Percentiles rank a stretch among this genome's conserved stretches.
phyloP scores from a whole-genome alignment of 2,329 filamentous ascomycete species.

The Aspergillus ibericus region DNA sequence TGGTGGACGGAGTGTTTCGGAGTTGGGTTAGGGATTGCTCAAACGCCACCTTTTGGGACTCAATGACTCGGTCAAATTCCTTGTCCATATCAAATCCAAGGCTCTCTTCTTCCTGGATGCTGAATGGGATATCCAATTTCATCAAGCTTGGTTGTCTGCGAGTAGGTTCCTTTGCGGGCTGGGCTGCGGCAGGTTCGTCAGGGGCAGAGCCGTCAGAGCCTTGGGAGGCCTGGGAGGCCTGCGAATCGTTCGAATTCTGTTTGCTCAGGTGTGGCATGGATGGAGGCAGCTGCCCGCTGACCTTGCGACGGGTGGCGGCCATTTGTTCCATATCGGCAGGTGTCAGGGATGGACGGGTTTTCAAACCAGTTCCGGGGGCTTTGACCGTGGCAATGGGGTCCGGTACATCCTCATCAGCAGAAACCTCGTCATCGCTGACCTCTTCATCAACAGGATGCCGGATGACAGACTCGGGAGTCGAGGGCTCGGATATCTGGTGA shows the following conservation, averaged over 20 bases:
- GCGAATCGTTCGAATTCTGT: constrained; percentile 21
- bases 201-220: constrained; percentile 2
- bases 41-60: constrained; percentile 89
- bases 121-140: constrained; percentile 77
- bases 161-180: constrained; percentile 16
- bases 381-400: constrained; percentile 87
- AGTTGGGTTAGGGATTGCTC: constrained; percentile 45
- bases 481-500: constrained; percentile 59
- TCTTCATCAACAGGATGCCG: constrained; percentile 65
- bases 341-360: constrained; percentile 83
- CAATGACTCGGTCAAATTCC: constrained; percentile 93
- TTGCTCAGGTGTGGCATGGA: constrained; percentile 30
- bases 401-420: constrained; percentile 63
- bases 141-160: constrained; percentile 72
- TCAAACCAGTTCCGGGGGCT: constrained; percentile 79
- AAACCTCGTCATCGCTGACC: constrained; percentile 31
- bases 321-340: constrained; percentile 81
- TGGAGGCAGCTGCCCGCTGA: constrained; percentile 69
- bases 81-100: constrained; percentile 83
- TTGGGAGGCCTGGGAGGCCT: constrained; percentile 2
- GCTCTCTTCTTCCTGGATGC: constrained; percentile 62
- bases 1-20: constrained; percentile 20
- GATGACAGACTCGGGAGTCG: constrained; percentile 87
- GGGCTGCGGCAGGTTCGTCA: constrained; percentile 29
- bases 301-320: constrained; percentile 80